Conservation (phyloP, 2,329 filamentous ascomycete genomes). For the Colletotrichum sp. region DNA sequence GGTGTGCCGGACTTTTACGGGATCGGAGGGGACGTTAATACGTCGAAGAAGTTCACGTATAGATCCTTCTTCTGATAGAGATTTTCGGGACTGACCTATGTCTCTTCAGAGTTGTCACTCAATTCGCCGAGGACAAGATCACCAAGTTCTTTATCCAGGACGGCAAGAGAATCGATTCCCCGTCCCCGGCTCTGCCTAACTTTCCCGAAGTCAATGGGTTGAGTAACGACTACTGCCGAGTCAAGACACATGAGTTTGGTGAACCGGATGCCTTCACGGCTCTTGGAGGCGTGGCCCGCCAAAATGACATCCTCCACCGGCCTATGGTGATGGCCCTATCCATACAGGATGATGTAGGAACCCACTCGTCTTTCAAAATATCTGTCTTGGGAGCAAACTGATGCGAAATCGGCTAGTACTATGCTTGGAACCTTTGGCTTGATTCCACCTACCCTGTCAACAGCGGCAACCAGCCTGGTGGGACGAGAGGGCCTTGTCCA, state of each 20-base stretch:
- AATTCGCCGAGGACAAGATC: slow-evolving; percentile 57
- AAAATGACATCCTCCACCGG: background rate
- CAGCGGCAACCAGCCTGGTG: background rate
- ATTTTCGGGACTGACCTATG: too few species aligned
- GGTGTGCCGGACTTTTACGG: slow-evolving; percentile 65
- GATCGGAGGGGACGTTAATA: slow-evolving; percentile 59
- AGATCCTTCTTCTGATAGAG: too few species aligned
- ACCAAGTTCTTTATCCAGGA: slow-evolving; percentile 66
- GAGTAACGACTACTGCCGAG: background rate
- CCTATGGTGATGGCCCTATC: slow-evolving; percentile 14
- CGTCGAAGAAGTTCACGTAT: slow-evolving; percentile 55
- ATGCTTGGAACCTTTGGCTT: slow-evolving; percentile 7
- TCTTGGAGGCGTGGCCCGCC: background rate
- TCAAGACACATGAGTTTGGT: background rate
- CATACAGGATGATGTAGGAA: slow-evolving; percentile 10
- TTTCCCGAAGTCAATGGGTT: background rate
- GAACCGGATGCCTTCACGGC: background rate
- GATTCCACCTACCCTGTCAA: slow-evolving; percentile 1
- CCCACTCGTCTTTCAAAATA: background rate
- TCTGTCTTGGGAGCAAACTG: background rate
- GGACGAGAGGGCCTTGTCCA: background rate
- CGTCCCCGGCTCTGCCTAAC: slow-evolving; percentile 25
- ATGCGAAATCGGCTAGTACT: background rate
- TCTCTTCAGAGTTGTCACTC: slow-evolving; percentile 60
- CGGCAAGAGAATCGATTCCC: slow-evolving; percentile 55